Evolutionary conservation across 805 yeast genomes (phyloP).

Genomic region (Lipomyces yamanashiensis): DNA sequence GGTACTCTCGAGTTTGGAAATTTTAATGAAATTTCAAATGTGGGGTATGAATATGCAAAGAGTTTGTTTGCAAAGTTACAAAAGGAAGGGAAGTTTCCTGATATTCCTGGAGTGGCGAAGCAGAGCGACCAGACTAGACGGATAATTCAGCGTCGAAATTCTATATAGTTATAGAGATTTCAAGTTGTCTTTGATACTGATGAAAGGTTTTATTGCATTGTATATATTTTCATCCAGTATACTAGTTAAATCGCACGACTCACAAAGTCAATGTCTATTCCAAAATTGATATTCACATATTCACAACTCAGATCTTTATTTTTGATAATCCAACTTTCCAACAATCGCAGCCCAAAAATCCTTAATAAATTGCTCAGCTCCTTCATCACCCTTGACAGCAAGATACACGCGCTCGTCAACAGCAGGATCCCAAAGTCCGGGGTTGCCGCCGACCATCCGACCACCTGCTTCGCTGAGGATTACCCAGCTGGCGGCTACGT

Average conservation of each 20-base stretch:
- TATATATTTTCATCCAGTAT: too few relatives aligned
- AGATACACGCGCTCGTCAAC: conserved; percentile 59
- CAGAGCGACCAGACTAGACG: conserved; percentile 3
- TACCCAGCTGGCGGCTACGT: conserved; percentile 71
- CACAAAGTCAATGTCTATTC: too few relatives aligned
- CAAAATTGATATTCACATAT: too few relatives aligned
- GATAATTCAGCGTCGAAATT: conserved; percentile 31
- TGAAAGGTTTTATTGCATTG: too few relatives aligned
- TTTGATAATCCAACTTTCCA: conserved; percentile 52
- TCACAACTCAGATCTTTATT: too few relatives aligned
- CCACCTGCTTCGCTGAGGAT: conserved; percentile 66
- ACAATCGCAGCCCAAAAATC: conserved; percentile 57
- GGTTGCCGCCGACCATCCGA: conserved; percentile 57
- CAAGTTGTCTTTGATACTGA: neutral
- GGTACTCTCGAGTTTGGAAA: conserved; percentile 92
- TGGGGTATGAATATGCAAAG: conserved; percentile 64
- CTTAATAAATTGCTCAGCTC: conserved; percentile 53
- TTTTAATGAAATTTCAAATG: conserved; percentile 84
- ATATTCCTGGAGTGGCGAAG: conserved; percentile 56
- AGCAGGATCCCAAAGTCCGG: conserved; percentile 54
- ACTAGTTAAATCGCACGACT: too few relatives aligned
- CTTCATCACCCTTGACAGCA: conserved; percentile 60
- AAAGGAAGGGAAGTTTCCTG: conserved; percentile 60
- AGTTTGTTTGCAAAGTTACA: conserved; percentile 58
- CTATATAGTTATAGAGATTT: conserved; percentile 19